Conservation (phyloP, 805 yeast genomes). For the Candida methanosorbosa region DNA sequence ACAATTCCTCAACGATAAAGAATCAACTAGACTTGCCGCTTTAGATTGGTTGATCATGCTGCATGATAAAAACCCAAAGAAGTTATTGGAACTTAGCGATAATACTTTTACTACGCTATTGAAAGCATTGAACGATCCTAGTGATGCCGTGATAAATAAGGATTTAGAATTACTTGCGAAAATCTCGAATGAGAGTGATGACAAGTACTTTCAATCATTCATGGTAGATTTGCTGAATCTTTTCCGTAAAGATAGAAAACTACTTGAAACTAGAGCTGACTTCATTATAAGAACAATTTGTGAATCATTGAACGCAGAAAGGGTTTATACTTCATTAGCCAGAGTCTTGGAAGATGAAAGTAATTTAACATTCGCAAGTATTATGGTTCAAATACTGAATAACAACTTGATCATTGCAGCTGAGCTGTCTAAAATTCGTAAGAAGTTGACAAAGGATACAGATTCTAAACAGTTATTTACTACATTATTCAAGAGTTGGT, state of each 20-base stretch:
- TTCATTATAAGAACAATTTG: constrained; percentile 80
- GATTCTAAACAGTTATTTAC: constrained; percentile 42
- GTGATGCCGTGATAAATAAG: constrained; percentile 69
- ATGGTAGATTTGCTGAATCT: constrained; percentile 61
- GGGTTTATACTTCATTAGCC: constrained; percentile 75
- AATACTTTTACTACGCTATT: constrained; percentile 70
- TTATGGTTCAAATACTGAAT: constrained; percentile 80
- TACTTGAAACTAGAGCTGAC: constrained; percentile 68
- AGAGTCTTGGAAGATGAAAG: constrained; percentile 56
- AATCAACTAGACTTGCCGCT: constrained; percentile 73
- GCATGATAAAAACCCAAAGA: constrained; percentile 58
- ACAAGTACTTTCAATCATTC: constrained; percentile 66
- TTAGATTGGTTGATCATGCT: constrained; percentile 85
- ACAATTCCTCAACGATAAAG: constrained; percentile 69
- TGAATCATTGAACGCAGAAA: constrained; percentile 69
- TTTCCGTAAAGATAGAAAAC: constrained; percentile 59
- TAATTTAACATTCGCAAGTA: constrained; percentile 63
- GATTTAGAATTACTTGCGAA: constrained; percentile 67
- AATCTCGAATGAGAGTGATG: constrained; percentile 63
- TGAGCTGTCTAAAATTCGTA: constrained; percentile 64
- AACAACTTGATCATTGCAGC: constrained; percentile 81
- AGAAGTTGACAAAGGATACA: constrained; percentile 35
- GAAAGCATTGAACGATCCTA: constrained; percentile 59
- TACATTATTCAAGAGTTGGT: constrained; percentile 81
- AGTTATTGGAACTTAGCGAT: constrained; percentile 45